phyloP scores from a whole-genome alignment of 129 eudicot genomes.

The Calendula officinalis region DNA sequence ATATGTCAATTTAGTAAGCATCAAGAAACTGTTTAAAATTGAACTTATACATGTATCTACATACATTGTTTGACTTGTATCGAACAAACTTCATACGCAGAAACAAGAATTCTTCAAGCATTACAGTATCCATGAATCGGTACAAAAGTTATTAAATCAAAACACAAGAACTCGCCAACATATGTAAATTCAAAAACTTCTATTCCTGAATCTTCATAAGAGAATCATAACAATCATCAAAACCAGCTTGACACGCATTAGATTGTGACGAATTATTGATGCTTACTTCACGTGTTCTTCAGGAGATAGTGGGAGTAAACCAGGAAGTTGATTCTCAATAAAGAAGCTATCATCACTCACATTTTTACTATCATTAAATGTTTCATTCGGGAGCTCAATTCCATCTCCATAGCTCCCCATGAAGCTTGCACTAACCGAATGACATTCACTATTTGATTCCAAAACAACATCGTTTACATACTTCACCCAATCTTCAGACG shows the following conservation, averaged over 20 bases:
- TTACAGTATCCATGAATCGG: not conserved
- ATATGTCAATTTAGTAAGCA: not conserved
- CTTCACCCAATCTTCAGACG: constrained; percentile 29
- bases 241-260: constrained; percentile 23
- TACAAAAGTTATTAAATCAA: constrained; percentile 11
- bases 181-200: not conserved
- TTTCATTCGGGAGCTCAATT: constrained; percentile 8
- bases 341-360: constrained; percentile 16
- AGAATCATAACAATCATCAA: constrained; percentile 33
- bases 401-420: constrained; percentile 30
- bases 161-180: constrained; percentile 8
- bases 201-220: constrained; percentile 34
- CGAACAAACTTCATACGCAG: not conserved
- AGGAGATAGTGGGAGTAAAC: constrained; percentile 29
- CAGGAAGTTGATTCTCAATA: constrained; percentile 39
- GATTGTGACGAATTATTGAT: constrained; percentile 5
- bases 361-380: constrained; percentile 2
- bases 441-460: constrained; percentile 15
- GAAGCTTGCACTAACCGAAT: constrained; percentile 16
- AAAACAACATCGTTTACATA: constrained; percentile 17
- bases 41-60: not conserved
- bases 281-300: constrained; percentile 16
- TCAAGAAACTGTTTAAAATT: not conserved
- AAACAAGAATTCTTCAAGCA: constrained; percentile 1
- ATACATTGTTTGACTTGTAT: constrained; percentile 6